Conservation (phyloP, 1,284 basidiomycete species). For the Sporisorium exsertum region DNA sequence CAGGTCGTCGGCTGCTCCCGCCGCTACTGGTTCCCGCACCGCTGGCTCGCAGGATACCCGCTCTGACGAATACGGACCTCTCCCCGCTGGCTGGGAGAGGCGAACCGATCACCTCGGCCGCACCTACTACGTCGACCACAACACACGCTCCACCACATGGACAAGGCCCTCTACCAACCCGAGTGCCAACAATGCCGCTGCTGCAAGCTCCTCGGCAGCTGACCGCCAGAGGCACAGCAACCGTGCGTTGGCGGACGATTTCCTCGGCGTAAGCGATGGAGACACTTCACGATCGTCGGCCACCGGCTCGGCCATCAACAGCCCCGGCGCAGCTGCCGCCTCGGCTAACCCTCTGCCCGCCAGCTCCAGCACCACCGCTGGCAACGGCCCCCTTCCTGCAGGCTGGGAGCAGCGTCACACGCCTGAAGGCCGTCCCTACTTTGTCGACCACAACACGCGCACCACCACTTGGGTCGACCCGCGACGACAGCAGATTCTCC, state of each 20-base stretch:
- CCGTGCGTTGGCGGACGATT: conserved; percentile 67
- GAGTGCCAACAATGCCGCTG: conserved; percentile 57
- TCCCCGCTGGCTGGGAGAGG: conserved; percentile 93
- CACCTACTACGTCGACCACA: conserved; percentile 84
- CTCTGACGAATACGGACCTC: conserved; percentile 64
- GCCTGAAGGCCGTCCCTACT: conserved; percentile 96
- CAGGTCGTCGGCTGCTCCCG: conserved; percentile 29
- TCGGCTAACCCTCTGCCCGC: conserved; percentile 48
- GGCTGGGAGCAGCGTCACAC: conserved; percentile 99
- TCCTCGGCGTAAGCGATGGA: conserved; percentile 66
- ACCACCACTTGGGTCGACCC: conserved; percentile 99
- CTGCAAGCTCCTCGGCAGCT: conserved; percentile 56
- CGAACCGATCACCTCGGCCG: conserved; percentile 87
- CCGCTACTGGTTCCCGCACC: conserved; percentile 24
- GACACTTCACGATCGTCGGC: conserved; percentile 43
- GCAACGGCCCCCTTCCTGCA: conserved; percentile 84
- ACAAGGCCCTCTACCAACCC: conserved; percentile 71
- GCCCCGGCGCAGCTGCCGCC: conserved; percentile 32
- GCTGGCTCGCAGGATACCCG: conserved; percentile 42
- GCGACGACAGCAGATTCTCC: conserved; percentile 84
- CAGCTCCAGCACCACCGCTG: conserved; percentile 76
- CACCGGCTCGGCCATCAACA: conserved; percentile 35
- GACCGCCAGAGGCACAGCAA: conserved; percentile 66
- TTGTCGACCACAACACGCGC: conserved; percentile 89
- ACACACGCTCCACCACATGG: conserved; percentile 94